A percentile compares a stretch with the other conserved stretches of the same genome.
Conservation (phyloP, 306 rosid species). For the Quillaja saponaria region DNA sequence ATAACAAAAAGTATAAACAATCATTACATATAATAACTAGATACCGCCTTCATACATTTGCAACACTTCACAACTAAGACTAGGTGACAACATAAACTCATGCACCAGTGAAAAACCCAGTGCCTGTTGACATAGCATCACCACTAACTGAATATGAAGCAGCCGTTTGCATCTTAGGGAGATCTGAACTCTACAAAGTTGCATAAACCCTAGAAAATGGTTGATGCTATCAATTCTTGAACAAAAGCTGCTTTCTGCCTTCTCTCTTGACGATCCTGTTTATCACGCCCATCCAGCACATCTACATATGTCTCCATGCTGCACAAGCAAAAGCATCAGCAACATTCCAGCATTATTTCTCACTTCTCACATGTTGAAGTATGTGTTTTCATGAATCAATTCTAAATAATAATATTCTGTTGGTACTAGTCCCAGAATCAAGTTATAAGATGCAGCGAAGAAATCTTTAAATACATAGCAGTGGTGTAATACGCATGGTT, state of each 20-base stretch:
- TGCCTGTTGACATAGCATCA: constrained; percentile 34
- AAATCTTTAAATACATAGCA: too few relatives aligned
- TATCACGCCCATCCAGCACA: constrained; percentile 31
- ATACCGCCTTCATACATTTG: not conserved
- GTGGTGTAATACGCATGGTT: too few relatives aligned
- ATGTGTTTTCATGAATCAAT: not conserved
- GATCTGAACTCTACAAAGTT: constrained; percentile 8
- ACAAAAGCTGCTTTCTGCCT: constrained; percentile 62
- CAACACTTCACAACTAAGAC: not conserved
- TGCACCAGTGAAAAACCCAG: constrained; percentile 37
- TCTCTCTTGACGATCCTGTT: constrained; percentile 59
- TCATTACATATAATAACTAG: not conserved
- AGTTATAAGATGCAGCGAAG: too few relatives aligned
- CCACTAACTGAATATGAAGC: constrained; percentile 25
- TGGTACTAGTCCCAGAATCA: too few relatives aligned
- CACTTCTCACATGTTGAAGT: constrained; percentile 7
- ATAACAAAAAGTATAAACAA: not conserved
- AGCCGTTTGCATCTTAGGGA: constrained; percentile 31
- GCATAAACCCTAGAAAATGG: constrained; percentile 47
- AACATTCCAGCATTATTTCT: constrained; percentile 8
- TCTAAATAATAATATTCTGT: too few relatives aligned
- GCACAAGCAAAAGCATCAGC: constrained; percentile 35
- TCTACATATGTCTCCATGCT: constrained; percentile 35
- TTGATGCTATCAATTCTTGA: constrained; percentile 65
- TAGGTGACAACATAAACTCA: constrained; percentile 34